phyloP scores from a whole-genome alignment of 148 eudicot genomes.

The Polygonum maritimum region DNA sequence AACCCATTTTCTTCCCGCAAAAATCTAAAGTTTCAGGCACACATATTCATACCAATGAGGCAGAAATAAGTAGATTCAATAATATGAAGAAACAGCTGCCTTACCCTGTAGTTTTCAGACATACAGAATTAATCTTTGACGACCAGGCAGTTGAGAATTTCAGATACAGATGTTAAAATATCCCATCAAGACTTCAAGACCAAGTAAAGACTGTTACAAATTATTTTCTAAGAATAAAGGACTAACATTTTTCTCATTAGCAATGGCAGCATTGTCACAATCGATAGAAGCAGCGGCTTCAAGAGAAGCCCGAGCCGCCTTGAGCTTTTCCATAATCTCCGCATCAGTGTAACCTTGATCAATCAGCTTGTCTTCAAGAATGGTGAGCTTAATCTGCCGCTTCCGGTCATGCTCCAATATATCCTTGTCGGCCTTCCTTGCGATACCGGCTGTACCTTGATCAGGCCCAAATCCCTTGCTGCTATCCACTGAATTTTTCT shows the following conservation, averaged over 20 bases:
- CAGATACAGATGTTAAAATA: background rate
- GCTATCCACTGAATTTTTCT: constrained; percentile 27
- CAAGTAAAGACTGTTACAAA: background rate
- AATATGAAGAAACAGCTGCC: background rate
- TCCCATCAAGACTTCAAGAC: background rate
- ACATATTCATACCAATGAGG: background rate
- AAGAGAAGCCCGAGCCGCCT: constrained; percentile 46
- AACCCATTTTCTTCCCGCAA: background rate
- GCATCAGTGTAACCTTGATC: constrained; percentile 77
- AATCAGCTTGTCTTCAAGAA: constrained; percentile 62
- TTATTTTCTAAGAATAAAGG: background rate
- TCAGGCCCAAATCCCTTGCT: constrained; percentile 44
- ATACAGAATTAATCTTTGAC: background rate
- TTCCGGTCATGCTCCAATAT: constrained; percentile 93
- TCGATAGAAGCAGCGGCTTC: constrained; percentile 44
- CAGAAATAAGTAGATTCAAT: background rate
- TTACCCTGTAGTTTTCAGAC: background rate
- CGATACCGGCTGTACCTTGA: constrained; percentile 65
- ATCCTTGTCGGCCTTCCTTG: constrained; percentile 58
- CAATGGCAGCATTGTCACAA: constrained; percentile 16
- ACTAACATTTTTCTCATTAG: constrained; percentile 18
- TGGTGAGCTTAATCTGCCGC: constrained; percentile 74
- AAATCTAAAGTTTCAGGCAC: background rate
- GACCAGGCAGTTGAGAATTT: background rate
- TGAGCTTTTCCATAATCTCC: constrained; percentile 59